These are phyloP conservation scores for Pythium rishiriense DNA, from an alignment of 352 stramenopile species.

Conservation along the genomic window DNA sequence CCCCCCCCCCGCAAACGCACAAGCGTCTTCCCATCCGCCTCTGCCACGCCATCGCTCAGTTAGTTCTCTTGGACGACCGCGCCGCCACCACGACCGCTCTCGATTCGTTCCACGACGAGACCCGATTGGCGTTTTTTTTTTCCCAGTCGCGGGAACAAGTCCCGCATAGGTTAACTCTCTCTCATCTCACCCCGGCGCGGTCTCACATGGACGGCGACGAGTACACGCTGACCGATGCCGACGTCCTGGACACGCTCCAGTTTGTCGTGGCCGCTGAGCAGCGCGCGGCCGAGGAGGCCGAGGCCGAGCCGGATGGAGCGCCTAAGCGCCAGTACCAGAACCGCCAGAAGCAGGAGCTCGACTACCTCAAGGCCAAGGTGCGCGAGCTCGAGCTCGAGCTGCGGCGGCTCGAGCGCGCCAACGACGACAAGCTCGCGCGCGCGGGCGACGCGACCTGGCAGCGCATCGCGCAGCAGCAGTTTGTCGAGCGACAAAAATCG, in stretches of 20 bases:
- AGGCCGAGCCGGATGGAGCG: background rate
- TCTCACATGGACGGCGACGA: conserved; percentile 26
- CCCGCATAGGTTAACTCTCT: conserved; percentile 16
- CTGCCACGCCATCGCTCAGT: too few relatives aligned
- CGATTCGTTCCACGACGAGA: too few relatives aligned
- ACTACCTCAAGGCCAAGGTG: conserved; percentile 39
- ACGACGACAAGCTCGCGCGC: conserved; percentile 20
- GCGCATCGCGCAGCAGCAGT: conserved; percentile 41
- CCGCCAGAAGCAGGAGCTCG: conserved; percentile 40
- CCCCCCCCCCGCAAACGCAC: too few relatives aligned
- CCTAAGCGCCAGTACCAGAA: conserved; percentile 31
- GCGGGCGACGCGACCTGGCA: conserved; percentile 36
- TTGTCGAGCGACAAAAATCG: conserved; percentile 34
- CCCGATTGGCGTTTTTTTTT: too few relatives aligned
- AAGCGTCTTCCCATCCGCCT: too few relatives aligned
- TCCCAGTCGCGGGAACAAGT: too few relatives aligned
- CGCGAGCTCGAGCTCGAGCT: conserved; percentile 36
- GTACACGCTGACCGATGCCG: conserved; percentile 24
- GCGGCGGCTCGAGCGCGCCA: conserved; percentile 27
- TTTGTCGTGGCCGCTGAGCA: conserved; percentile 24
- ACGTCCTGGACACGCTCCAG: conserved; percentile 30
- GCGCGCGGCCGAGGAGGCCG: background rate
- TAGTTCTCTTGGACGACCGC: too few relatives aligned
- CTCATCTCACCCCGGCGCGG: conserved; percentile 2
- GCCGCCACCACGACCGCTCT: too few relatives aligned